Evolutionary conservation across 495 filamentous ascomycete species (phyloP).

Genomic region (Lasiosphaeria ovina): DNA sequence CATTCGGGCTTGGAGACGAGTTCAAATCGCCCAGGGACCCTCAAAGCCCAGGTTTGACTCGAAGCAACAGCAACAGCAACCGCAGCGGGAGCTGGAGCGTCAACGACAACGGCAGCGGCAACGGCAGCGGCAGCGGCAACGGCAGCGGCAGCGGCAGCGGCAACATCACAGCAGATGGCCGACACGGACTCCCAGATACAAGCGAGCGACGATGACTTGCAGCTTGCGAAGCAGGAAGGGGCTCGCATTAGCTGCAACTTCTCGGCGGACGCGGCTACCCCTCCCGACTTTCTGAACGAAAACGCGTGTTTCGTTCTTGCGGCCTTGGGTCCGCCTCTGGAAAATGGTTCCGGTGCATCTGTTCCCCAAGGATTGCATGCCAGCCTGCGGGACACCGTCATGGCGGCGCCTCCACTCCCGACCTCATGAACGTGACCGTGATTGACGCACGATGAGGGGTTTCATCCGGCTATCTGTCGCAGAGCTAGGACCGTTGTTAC

Average conservation of each 20-base stretch:
- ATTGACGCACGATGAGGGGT: constrained; percentile 4
- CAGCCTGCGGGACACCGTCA: neutral
- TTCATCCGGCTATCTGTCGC: constrained; percentile 3
- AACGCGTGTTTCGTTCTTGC: constrained; percentile 12
- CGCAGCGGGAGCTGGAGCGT: too few species aligned
- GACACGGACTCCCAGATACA: neutral
- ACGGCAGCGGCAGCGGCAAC: neutral
- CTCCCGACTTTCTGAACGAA: constrained; percentile 2
- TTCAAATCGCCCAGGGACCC: too few species aligned
- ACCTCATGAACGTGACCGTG: neutral
- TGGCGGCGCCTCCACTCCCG: neutral
- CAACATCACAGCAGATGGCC: neutral
- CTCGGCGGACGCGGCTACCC: neutral
- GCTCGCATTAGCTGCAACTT: constrained; percentile 1
- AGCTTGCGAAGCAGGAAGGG: constrained; percentile 4
- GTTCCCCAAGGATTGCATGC: neutral
- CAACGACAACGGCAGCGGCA: too few species aligned
- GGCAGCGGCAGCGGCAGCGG: neutral
- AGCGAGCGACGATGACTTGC: neutral
- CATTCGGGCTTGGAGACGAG: neutral
- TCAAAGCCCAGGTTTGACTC: too few species aligned
- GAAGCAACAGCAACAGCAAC: too few species aligned
- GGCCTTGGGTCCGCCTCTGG: constrained; percentile 4
- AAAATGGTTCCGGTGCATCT: constrained; percentile 1
- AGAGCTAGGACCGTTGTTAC: neutral